Conservation (phyloP, 2,329 filamentous ascomycete genomes). For the Graphium sp. region DNA sequence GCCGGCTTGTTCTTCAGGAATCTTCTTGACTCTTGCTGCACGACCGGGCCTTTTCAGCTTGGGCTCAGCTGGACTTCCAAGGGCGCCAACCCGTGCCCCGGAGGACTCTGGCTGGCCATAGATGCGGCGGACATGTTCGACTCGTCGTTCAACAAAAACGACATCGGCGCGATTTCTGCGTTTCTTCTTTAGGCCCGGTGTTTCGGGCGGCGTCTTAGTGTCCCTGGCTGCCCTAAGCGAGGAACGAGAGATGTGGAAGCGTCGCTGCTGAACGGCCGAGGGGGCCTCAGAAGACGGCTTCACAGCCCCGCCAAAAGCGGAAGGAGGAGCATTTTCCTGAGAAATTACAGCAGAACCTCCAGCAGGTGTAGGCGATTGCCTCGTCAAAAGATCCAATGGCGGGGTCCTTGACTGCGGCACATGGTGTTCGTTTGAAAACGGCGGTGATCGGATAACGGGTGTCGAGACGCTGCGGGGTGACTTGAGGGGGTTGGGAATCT, state of each 20-base stretch:
- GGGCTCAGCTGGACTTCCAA: background rate
- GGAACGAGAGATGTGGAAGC: background rate
- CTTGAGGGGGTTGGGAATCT: too few relatives aligned
- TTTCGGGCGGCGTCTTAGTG: too few relatives aligned
- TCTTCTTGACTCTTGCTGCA: conserved; percentile 4
- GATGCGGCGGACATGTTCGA: conserved; percentile 13
- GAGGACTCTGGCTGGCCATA: background rate
- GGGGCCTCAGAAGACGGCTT: background rate
- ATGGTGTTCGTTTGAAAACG: too few relatives aligned
- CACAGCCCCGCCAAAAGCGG: conserved; percentile 1
- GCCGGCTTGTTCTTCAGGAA: conserved; percentile 5
- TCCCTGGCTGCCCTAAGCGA: background rate
- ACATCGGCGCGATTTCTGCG: conserved; percentile 13
- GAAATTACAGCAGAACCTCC: conserved; percentile 4
- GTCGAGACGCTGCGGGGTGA: too few relatives aligned
- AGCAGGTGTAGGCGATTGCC: conserved; percentile 6
- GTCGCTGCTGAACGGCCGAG: background rate
- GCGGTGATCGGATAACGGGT: too few relatives aligned
- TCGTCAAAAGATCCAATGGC: too few relatives aligned
- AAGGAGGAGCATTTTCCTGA: conserved; percentile 3
- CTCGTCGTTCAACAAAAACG: conserved; percentile 36
- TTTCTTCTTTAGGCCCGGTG: too few relatives aligned
- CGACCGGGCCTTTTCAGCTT: conserved; percentile 2
- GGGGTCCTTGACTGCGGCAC: too few relatives aligned
- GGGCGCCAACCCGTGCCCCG: background rate